Evolutionary conservation across 78 protist species (phyloP), one percentile per base, ranked within the genome.

Genomic region (Diacronema lutheri): DNA sequence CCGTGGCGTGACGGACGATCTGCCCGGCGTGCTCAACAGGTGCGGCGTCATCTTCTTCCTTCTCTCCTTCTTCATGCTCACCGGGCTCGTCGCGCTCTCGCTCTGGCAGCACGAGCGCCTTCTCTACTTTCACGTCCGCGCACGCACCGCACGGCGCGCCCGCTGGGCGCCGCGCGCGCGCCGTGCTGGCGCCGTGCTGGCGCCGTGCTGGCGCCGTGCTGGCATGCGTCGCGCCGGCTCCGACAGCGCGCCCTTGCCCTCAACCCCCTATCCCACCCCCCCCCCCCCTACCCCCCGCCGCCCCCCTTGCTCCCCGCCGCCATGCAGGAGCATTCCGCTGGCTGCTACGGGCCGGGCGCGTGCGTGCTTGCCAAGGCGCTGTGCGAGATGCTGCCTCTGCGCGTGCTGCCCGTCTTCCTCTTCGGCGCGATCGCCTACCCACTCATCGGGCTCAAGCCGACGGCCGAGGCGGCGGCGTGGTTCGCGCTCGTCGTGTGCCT

Each of bases 91-190:
- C 79, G 6, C 12, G n/a, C 41, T 71, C 58, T 1, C 16, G 29
- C 0, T 41, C 58, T 71, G 79, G 79, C 79, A n/a, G n/a, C 37
- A 25, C 33, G 79, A 71, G 55, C 46, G 79, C 37, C 58, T 71
- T 1, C 79, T 71, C 57, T 71, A 71, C 79, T 38, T 71, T 56
- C 31, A n/a, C n/a, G n/a, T n/a, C n/a, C n/a, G n/a, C n/a, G n/a
- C n/a, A n/a, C n/a, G n/a, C n/a, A n/a, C n/a, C n/a, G n/a, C n/a
- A n/a, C n/a, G n/a, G n/a, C n/a, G n/a, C n/a, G n/a, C n/a, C n/a
- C 41, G 44, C 19, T 7, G 41, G 29, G 16, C 31, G 44, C 66
- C 66, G 66, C 26, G 66, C 26, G 26, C 66, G 26, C 25, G 20
- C 10, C 31, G 66, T 0, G 66, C 12, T 10, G 31, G 5, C 26